Base-by-base conservation (phyloP, 192 early-diverging fungal genomes). In the Podila horticola region DNA sequence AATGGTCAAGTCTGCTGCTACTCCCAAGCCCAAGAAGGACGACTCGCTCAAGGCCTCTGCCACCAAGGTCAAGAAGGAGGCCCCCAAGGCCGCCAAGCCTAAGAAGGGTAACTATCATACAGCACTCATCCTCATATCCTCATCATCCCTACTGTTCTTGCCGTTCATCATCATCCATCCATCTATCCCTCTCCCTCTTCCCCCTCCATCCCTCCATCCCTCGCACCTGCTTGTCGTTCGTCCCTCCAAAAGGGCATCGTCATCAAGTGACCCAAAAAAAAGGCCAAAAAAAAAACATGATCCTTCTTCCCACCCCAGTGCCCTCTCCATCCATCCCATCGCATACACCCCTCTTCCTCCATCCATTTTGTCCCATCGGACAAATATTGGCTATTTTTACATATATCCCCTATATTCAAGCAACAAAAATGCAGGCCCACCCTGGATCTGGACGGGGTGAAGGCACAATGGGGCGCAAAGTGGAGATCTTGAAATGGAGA, bases 31-130 rank as follows among this genome's bases (percentile, higher is more conserved):
- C 50, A 52, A 52, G 50, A 52, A 52, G 50, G 50, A 52, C 50
- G 50, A 52, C 50, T 52, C 50, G 50, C 50, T 52, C 50, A 52
- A 22, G 50, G 34, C 34, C 34, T 36, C 34, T 36, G 34, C 34
- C 34, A 36, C 34, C 34, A 52, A 52, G 50, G 50, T 52, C 50
- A 52, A 52, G 50, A 52, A 52, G 50, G 50, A 52, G 19, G 50
- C 34, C 7, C 74, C 74, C 67, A 76, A 76, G 74, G 58, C 38
- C 33, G 33, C 61, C 28, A 62, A 62, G 31, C 36, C 64, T 58
- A 77, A 7, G 36, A 70, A 70, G 68, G 59, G 50, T 52, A 52
- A 52, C 8, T 22, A 52, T 52, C 50, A 52, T 67, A 30, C 41
- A 26, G 61, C 19, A 45, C 9, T 28, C 58, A 60, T 48, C 68